Base-by-base conservation (phyloP, 2,329 filamentous ascomycete genomes). In the Ramichloridium luteum region DNA sequence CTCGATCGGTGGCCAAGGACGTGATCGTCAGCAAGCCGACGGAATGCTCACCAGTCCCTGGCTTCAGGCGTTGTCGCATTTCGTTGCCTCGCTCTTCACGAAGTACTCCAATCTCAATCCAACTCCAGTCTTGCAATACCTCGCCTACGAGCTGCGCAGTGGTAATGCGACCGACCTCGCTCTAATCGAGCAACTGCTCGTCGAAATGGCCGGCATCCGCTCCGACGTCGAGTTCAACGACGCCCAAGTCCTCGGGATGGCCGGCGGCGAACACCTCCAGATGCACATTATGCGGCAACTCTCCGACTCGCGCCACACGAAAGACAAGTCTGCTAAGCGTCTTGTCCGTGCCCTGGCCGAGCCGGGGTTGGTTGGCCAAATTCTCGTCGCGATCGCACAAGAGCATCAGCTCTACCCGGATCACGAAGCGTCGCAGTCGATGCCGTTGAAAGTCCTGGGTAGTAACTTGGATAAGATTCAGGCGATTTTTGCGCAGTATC, bases 401-500 rank as follows among this genome's bases (percentile, higher is more conserved):
- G 85, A 93, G 55, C 76, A 84, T 28, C 78, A 92, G 51, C 75
- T 79, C n/a, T 90, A 84, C 39, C 73, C 90, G 14, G 13, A 13
- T 22, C 75, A 75, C 25, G 61, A 78, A 1, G 70, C 79, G 5
- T 74, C 84, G 20, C 65, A 69, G 14, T 73, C 80, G 36, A 77
- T 81, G 0, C 85, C 92, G 39, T 76, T 94, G 53, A 98, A 98
- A 55, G 77, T 86, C 26, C 62, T 96, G 9, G 81, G 83, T 3
- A 84, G 84, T 31, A 77, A 93, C 43, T 72, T 93, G 31, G 90
- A 98, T 52, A 86, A 93, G 53, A 79, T 92, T 13, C 83, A 93
- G 44, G 74, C 81, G 37, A 78, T 86, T 6, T 68, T 96, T 14
- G 71, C 75, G 14, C 86, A 94, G 49, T 98, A 92, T 50, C 67